These are phyloP conservation scores for Stagonosporopsis vannaccii DNA, from an alignment of 2,329 filamentous ascomycete genomes.

Conservation along the genomic window DNA sequence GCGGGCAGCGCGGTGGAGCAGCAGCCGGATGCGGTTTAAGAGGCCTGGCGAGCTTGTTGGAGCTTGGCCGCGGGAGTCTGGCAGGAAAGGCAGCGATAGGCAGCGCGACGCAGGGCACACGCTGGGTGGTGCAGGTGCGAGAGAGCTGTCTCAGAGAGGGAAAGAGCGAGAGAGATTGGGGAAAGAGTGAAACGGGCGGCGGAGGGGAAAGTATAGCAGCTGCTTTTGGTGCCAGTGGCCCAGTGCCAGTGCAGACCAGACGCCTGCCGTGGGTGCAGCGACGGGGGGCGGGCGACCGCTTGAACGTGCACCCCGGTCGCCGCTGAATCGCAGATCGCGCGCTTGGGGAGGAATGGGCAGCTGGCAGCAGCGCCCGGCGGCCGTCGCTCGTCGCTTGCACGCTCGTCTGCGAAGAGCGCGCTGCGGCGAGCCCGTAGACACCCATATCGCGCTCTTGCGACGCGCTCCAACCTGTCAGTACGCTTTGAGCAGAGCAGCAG, in stretches of 20 bases:
- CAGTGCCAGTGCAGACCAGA: constrained; percentile 22
- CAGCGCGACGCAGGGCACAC: constrained; percentile 29
- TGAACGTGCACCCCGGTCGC: constrained; percentile 20
- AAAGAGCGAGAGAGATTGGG: constrained; percentile 52
- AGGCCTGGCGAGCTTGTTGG: constrained; percentile 25
- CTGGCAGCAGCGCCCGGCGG: neutral
- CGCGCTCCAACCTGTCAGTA: constrained; percentile 22
- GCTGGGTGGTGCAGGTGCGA: constrained; percentile 42
- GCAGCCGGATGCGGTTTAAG: constrained; percentile 12
- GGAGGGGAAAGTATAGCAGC: constrained; percentile 42
- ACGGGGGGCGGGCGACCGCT: constrained; percentile 16
- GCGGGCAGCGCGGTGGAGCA: constrained; percentile 15
- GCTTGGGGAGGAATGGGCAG: constrained; percentile 9
- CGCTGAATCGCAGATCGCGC: constrained; percentile 20
- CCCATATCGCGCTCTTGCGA: constrained; percentile 5
- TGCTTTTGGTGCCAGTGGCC: constrained; percentile 26
- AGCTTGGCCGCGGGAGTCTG: constrained; percentile 31
- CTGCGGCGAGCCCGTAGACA: neutral
- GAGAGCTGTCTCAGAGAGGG: constrained; percentile 51
- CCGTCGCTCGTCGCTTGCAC: neutral
- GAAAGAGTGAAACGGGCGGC: constrained; percentile 49
- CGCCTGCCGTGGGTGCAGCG: constrained; percentile 21
- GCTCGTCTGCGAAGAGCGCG: neutral
- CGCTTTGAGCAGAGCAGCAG: constrained; percentile 23
- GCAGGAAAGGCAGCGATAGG: constrained; percentile 26